phyloP scores from a whole-genome alignment of 805 yeast genomes.

The Komagataella mondaviorum region DNA sequence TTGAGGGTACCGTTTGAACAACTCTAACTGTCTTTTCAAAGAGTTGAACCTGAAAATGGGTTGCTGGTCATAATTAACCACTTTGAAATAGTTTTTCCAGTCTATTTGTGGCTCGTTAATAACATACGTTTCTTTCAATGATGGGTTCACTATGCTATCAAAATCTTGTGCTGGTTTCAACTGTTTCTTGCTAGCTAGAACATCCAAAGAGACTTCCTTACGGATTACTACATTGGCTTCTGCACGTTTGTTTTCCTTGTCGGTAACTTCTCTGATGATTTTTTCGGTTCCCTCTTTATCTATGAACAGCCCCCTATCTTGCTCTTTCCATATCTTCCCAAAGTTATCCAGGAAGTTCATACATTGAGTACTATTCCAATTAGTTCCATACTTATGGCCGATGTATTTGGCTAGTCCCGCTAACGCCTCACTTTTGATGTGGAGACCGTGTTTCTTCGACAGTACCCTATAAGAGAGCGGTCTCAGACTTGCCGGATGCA shows the following conservation, averaged over 20 bases:
- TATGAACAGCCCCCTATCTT: constrained; percentile 75
- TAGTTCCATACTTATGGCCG: constrained; percentile 67
- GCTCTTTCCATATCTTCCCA: constrained; percentile 77
- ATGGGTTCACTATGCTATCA: not conserved
- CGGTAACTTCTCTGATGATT: constrained; percentile 26
- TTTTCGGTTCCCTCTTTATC: constrained; percentile 59
- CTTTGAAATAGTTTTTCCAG: constrained; percentile 64
- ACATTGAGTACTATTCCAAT: constrained; percentile 65
- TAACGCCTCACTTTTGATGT: constrained; percentile 78
- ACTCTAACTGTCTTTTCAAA: constrained; percentile 45
- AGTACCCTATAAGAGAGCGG: constrained; percentile 86
- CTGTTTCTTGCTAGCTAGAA: not conserved
- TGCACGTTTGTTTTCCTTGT: constrained; percentile 1
- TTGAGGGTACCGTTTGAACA: constrained; percentile 7
- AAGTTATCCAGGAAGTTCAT: constrained; percentile 61
- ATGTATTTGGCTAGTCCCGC: constrained; percentile 58
- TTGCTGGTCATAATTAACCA: constrained; percentile 51
- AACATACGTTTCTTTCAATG: not conserved
- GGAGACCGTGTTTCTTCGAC: constrained; percentile 86
- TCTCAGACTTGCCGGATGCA: constrained; percentile 72
- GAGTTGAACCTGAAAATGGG: constrained; percentile 53
- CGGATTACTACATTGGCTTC: constrained; percentile 5
- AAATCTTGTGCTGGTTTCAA: not conserved
- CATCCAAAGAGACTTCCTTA: constrained; percentile 2
- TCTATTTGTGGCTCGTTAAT: constrained; percentile 17